Conservation (phyloP, 129 eudicot genomes). For the Flaveria ramosissima region DNA sequence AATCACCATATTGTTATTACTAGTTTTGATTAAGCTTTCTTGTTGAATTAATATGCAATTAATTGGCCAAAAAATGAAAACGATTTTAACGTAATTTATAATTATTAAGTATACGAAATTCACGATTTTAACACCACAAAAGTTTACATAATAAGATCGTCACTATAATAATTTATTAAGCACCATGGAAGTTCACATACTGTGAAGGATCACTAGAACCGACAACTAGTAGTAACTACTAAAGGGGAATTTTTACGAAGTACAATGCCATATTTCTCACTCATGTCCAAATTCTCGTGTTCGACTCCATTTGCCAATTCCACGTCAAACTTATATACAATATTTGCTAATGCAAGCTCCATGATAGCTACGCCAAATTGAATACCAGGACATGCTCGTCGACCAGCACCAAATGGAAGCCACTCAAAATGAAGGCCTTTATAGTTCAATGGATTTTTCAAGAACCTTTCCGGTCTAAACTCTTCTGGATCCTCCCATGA, state of each 20-base stretch:
- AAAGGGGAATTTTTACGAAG: slow-evolving; percentile 2
- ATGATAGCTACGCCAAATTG: slow-evolving; percentile 12
- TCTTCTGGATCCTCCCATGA: slow-evolving; percentile 10
- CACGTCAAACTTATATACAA: neutral
- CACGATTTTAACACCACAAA: too few species aligned
- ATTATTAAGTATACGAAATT: too few species aligned
- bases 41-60: too few species aligned
- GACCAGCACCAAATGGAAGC: slow-evolving; percentile 13
- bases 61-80: too few species aligned
- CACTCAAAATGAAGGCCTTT: slow-evolving; percentile 10
- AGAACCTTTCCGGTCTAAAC: slow-evolving; percentile 14
- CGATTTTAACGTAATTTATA: too few species aligned
- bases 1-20: too few species aligned
- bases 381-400: neutral
- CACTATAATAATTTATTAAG: neutral
- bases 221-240: neutral
- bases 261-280: slow-evolving; percentile 10
- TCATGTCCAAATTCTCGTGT: slow-evolving; percentile 10
- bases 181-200: neutral
- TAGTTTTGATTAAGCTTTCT: too few species aligned
- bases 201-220: neutral
- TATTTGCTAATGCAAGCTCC: slow-evolving; percentile 3
- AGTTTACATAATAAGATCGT: too few species aligned
- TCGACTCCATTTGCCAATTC: neutral
- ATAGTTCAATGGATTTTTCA: neutral